phyloP scores from a whole-genome alignment of 768 basidiomycete genomes.

The Myochromella boudieri region DNA sequence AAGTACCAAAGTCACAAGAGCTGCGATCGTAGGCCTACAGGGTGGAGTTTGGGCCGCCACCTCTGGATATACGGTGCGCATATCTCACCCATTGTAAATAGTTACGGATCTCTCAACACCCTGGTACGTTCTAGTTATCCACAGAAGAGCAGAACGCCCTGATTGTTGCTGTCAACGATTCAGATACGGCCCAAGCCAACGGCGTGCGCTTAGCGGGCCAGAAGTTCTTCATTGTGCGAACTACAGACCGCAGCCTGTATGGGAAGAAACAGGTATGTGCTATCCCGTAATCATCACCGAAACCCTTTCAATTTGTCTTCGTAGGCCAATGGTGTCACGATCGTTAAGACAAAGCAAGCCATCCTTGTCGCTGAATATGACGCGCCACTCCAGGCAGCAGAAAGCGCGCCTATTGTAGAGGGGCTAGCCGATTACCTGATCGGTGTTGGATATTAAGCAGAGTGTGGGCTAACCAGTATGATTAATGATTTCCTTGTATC shows the following conservation, averaged over 20 bases:
- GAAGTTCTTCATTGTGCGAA: slow-evolving; percentile 75
- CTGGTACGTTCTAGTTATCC: slow-evolving; percentile 58
- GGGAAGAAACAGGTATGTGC: slow-evolving; percentile 73
- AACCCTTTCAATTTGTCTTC: background rate
- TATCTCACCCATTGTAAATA: background rate
- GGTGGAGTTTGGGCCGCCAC: slow-evolving; percentile 80
- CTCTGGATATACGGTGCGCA: slow-evolving; percentile 56
- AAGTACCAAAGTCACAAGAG: slow-evolving; percentile 67
- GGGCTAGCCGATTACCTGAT: slow-evolving; percentile 79
- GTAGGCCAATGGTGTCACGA: slow-evolving; percentile 70
- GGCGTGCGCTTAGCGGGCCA: slow-evolving; percentile 66
- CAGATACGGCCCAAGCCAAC: slow-evolving; percentile 39
- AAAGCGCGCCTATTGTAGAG: slow-evolving; percentile 67
- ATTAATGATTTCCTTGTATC: slow-evolving; percentile 16
- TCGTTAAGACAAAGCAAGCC: slow-evolving; percentile 86
- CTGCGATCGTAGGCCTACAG: slow-evolving; percentile 71
- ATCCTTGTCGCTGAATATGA: slow-evolving; percentile 78
- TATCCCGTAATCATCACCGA: background rate
- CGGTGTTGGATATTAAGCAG: slow-evolving; percentile 47
- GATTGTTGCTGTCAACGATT: slow-evolving; percentile 44
- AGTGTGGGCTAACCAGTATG: slow-evolving; percentile 7
- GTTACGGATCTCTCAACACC: background rate
- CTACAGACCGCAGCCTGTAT: slow-evolving; percentile 54
- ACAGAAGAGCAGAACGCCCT: slow-evolving; percentile 63
- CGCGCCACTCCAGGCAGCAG: slow-evolving; percentile 62